Base-by-base conservation (phyloP, 2,329 filamentous ascomycete genomes). In the Phyllosticta capitalensis region DNA sequence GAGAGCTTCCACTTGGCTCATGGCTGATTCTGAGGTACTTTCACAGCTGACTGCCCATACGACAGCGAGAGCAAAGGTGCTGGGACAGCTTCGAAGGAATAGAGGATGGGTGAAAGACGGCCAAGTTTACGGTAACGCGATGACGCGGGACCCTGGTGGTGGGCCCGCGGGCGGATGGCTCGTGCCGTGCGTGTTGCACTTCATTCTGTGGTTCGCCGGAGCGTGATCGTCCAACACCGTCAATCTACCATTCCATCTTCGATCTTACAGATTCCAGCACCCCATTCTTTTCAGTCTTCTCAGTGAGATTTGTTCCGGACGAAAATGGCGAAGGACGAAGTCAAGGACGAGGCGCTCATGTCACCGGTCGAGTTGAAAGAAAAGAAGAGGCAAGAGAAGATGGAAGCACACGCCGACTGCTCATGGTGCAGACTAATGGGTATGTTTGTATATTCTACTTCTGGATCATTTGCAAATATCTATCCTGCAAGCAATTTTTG, bases 1-100 rank as follows among this genome's bases (percentile, higher is more conserved):
- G 69, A 99, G 81, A 72, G 92, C 94, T 80, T 97, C 92, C 71
- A 99, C 89, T 71, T 89, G 85, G 77, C 90, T 76, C 78, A 80
- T 80, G 60, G 51, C 55, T 55, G 55, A 45, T 45, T 45, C 38
- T 4, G 38, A 45, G 38, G n/a, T 45, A 17, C 24, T 51, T 67
- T 83, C 84, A 1, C 24, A 56, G 9, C 53, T 52, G 9, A 50
- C 1, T 30, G 26, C 5, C 53, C 58, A 54, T 59, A 52, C 51
- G 48, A 9, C 17, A 59, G 12, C 21, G 22, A 9, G 57, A 59
- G 21, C 52, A 38, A 12, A 52, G 12, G n/a, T 12, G 14, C 17
- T 45, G 14, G 7, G 3, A n/a, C 38, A 14, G 38, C 17, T 45
- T 45, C 17, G 38, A n/a, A n/a, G 5, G 38, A 45, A n/a, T 45